Conservation (phyloP, 352 stramenopile species). For the Pythium aquatile region DNA sequence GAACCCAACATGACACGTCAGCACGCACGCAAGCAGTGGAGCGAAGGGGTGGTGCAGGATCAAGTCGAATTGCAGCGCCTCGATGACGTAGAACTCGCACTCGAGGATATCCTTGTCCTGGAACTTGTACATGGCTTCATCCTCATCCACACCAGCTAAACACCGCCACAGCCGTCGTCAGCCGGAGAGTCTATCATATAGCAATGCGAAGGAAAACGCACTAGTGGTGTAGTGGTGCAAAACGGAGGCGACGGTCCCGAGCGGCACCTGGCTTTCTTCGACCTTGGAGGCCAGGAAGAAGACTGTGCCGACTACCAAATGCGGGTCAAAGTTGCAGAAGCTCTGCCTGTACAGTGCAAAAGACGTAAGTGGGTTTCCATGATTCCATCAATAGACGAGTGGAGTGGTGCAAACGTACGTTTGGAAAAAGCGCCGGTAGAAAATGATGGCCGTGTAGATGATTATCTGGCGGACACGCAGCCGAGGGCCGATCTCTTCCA, state of each 20-base stretch:
- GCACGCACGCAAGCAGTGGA: constrained; percentile 71
- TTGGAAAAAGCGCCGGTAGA: constrained; percentile 89
- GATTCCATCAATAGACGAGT: not conserved
- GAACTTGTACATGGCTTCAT: constrained; percentile 87
- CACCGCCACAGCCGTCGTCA: not conserved
- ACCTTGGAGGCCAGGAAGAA: constrained; percentile 88
- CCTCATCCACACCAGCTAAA: constrained; percentile 75
- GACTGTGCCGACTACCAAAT: constrained; percentile 80
- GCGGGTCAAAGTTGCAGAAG: constrained; percentile 88
- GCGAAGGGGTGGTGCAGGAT: constrained; percentile 87
- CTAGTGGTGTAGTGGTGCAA: constrained; percentile 86
- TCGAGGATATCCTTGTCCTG: constrained; percentile 90
- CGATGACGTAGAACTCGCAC: constrained; percentile 89
- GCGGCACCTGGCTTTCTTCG: constrained; percentile 81
- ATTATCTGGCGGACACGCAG: constrained; percentile 87
- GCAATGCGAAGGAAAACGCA: constrained; percentile 28
- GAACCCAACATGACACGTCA: not conserved
- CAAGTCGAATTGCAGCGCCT: constrained; percentile 85
- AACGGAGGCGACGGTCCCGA: constrained; percentile 75
- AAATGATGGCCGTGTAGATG: constrained; percentile 90
- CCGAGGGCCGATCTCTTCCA: constrained; percentile 81
- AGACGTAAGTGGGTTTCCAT: too few relatives aligned
- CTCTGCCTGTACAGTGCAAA: constrained; percentile 58
- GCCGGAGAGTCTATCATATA: not conserved
- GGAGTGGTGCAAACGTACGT: constrained; percentile 37